Evolutionary conservation across 208 protist genomes (phyloP).

Genomic region (Herpetomonas tarakana): DNA sequence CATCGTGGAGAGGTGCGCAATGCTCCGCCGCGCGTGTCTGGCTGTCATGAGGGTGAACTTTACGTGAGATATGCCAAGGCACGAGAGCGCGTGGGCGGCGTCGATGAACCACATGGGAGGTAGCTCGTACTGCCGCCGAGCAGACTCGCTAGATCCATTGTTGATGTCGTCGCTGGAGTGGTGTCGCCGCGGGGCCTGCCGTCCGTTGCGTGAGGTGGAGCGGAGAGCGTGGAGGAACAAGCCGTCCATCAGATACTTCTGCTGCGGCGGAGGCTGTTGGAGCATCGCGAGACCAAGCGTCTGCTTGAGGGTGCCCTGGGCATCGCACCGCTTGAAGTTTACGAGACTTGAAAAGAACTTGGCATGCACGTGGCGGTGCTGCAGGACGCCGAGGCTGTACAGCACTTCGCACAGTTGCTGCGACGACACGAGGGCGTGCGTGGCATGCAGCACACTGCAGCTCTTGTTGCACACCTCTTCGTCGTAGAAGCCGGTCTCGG

Average conservation of each 20-base stretch:
- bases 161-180: neutral
- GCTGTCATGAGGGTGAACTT: slow-evolving; percentile 84
- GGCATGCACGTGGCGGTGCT: slow-evolving; percentile 82
- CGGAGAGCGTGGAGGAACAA: slow-evolving; percentile 84
- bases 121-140: slow-evolving; percentile 36
- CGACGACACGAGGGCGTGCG: slow-evolving; percentile 64
- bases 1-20: slow-evolving; percentile 40
- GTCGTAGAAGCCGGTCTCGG: slow-evolving; percentile 79
- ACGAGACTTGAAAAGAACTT: slow-evolving; percentile 75
- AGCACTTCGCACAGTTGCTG: slow-evolving; percentile 81
- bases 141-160: too few relatives aligned
- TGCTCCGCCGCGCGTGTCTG: slow-evolving; percentile 48
- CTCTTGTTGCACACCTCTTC: slow-evolving; percentile 75
- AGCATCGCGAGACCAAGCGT: slow-evolving; percentile 83
- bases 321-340: slow-evolving; percentile 60
- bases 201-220: slow-evolving; percentile 1
- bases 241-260: slow-evolving; percentile 58
- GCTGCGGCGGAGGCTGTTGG: slow-evolving; percentile 54
- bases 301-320: slow-evolving; percentile 56
- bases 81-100: slow-evolving; percentile 68
- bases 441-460: slow-evolving; percentile 66
- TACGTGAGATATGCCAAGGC: slow-evolving; percentile 58
- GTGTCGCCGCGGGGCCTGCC: neutral
- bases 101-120: slow-evolving; percentile 76
- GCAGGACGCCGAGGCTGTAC: slow-evolving; percentile 76